These are phyloP conservation scores for Pseudogymnoascus sp. DNA, from an alignment of 2,329 filamentous ascomycete genomes.

Conservation along the genomic window DNA sequence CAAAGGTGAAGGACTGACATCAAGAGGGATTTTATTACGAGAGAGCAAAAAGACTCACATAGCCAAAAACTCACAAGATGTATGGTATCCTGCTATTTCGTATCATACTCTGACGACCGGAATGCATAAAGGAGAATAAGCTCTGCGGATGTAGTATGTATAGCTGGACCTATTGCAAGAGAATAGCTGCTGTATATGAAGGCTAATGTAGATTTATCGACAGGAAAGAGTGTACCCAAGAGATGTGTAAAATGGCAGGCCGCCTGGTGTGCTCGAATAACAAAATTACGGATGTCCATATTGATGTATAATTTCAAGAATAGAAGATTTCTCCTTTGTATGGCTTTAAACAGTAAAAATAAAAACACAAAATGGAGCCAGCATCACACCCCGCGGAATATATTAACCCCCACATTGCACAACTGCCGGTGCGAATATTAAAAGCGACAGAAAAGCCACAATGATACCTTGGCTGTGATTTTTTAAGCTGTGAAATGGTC, in stretches of 20 bases:
- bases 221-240: neutral
- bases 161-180: neutral
- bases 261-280: neutral
- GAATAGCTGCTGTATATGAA: neutral
- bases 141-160: neutral
- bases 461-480: neutral
- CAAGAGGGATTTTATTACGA: neutral
- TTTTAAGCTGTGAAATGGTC: neutral
- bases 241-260: neutral
- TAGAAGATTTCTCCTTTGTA: neutral
- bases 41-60: neutral
- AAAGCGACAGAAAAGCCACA: neutral
- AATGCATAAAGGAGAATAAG: neutral
- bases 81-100: neutral
- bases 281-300: neutral
- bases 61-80: neutral
- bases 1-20: neutral
- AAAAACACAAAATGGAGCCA: neutral
- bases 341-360: neutral
- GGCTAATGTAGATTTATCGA: neutral
- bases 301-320: neutral
- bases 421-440: neutral
- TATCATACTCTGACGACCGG: too few relatives aligned
- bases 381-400: neutral
- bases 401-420: neutral